These are phyloP conservation scores for Colletotrichum sp. DNA, from an alignment of 2,329 filamentous ascomycete species.

Conservation along the genomic window DNA sequence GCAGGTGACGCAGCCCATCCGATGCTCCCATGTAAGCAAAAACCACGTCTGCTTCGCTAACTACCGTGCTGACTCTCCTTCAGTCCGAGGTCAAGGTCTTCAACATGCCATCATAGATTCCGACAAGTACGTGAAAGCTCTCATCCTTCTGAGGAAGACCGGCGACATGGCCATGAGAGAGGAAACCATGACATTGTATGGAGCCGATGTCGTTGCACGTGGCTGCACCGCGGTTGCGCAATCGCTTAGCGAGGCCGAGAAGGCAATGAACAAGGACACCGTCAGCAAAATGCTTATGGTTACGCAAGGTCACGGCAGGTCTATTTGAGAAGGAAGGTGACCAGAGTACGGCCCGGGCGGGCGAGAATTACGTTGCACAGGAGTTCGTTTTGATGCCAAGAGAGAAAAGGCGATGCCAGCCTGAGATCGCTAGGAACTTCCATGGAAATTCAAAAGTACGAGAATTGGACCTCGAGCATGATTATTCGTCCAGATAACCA, in stretches of 20 bases:
- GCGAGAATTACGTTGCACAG: not conserved
- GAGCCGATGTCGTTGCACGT: constrained; percentile 35
- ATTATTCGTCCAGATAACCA: not conserved
- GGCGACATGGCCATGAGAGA: constrained; percentile 12
- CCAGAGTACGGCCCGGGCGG: not conserved
- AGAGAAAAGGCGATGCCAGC: rapidly evolving
- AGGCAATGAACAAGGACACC: constrained; percentile 31
- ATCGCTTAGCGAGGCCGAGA: constrained; percentile 35
- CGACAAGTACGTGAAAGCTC: constrained; percentile 38
- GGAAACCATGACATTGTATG: constrained; percentile 31
- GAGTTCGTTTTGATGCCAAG: not conserved
- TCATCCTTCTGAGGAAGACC: constrained; percentile 27
- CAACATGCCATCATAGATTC: constrained; percentile 48
- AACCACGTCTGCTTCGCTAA: not conserved
- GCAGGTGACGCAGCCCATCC: constrained; percentile 47
- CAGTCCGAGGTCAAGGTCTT: constrained; percentile 50
- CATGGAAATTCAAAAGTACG: not conserved
- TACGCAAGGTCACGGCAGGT: constrained; percentile 29
- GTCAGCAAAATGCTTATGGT: constrained; percentile 38
- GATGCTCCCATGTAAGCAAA: constrained; percentile 43
- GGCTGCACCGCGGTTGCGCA: constrained; percentile 38
- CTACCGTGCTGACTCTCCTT: not conserved
- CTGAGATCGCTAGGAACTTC: not conserved
- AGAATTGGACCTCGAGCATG: not conserved
- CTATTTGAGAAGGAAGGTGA: not conserved